phyloP scores from a whole-genome alignment of 1,139 yeast genomes.

The Pneumocystis oryctolagi region DNA sequence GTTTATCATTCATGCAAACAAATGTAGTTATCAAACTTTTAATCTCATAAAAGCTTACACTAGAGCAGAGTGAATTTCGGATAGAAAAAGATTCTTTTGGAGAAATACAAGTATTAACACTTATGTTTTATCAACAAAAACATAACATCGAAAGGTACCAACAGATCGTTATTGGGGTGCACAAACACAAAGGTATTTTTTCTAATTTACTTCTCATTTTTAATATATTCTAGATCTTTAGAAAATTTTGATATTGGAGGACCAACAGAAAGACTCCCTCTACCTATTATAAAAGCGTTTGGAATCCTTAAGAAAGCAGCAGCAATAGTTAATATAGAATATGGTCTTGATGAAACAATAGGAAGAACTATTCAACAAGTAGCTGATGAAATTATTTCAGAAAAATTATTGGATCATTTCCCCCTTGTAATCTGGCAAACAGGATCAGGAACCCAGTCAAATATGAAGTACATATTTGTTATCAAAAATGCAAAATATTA shows the following conservation, averaged over 20 bases:
- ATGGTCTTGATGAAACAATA: conserved; percentile 76
- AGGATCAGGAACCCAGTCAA: conserved; percentile 96
- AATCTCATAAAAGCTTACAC: background rate
- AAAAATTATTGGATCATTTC: conserved; percentile 84
- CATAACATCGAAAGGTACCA: conserved; percentile 52
- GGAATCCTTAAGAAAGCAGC: conserved; percentile 91
- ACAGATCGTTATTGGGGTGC: conserved; percentile 89
- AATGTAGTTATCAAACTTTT: background rate
- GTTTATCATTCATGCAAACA: background rate
- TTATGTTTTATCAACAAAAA: background rate
- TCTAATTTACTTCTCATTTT: background rate
- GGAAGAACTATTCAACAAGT: conserved; percentile 81
- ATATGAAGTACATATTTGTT: conserved; percentile 38
- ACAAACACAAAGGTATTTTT: conserved; percentile 66
- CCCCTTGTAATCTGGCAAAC: conserved; percentile 98
- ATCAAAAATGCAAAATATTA: background rate
- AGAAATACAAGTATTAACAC: conserved; percentile 26
- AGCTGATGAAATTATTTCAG: conserved; percentile 86
- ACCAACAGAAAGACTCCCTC: conserved; percentile 74
- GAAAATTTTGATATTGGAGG: conserved; percentile 96
- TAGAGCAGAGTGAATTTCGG: conserved; percentile 30
- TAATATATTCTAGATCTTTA: conserved; percentile 30
- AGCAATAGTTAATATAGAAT: conserved; percentile 71
- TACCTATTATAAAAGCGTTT: conserved; percentile 78
- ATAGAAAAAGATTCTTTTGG: conserved; percentile 93